Evolutionary conservation across 1,139 yeast genomes (phyloP).

Genomic region (Taphrina populina): DNA sequence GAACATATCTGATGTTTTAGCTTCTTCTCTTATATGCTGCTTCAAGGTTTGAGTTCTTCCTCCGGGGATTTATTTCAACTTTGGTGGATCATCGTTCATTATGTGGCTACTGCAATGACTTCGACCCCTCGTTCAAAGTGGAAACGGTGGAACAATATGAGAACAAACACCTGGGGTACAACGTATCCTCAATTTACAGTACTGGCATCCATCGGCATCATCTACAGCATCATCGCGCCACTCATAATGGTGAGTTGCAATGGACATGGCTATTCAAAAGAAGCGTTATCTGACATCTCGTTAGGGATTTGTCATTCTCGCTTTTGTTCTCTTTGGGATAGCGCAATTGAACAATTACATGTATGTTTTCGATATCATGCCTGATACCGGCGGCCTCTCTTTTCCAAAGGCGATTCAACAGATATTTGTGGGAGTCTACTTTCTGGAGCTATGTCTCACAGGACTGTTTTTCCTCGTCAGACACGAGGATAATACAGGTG

Average conservation of each 20-base stretch:
- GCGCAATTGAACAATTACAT: slow-evolving; percentile 78
- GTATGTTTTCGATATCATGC: slow-evolving; percentile 63
- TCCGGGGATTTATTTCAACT: slow-evolving; percentile 80
- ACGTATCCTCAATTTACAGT: slow-evolving; percentile 80
- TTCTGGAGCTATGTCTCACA: slow-evolving; percentile 79
- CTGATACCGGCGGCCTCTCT: slow-evolving; percentile 78
- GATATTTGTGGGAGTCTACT: slow-evolving; percentile 79
- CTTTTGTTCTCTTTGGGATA: slow-evolving; percentile 69
- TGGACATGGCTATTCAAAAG: not conserved
- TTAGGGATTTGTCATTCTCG: slow-evolving; percentile 57
- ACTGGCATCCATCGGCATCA: slow-evolving; percentile 73
- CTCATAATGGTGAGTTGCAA: slow-evolving; percentile 52
- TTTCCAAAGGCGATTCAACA: slow-evolving; percentile 87
- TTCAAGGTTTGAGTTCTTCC: slow-evolving; percentile 81
- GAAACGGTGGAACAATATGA: slow-evolving; percentile 64
- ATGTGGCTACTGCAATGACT: slow-evolving; percentile 70
- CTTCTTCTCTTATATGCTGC: slow-evolving; percentile 60
- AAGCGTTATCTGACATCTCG: too few relatives aligned
- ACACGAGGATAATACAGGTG: slow-evolving; percentile 38
- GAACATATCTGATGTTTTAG: not conserved
- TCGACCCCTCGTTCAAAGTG: slow-evolving; percentile 84
- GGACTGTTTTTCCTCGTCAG: slow-evolving; percentile 81
- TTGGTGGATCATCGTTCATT: slow-evolving; percentile 66
- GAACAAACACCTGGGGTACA: slow-evolving; percentile 80
- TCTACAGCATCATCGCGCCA: slow-evolving; percentile 83